Evolutionary conservation across 768 basidiomycete species (phyloP), one percentile per base, ranked within the genome.

Genomic region (Leccinum rimulosum): DNA sequence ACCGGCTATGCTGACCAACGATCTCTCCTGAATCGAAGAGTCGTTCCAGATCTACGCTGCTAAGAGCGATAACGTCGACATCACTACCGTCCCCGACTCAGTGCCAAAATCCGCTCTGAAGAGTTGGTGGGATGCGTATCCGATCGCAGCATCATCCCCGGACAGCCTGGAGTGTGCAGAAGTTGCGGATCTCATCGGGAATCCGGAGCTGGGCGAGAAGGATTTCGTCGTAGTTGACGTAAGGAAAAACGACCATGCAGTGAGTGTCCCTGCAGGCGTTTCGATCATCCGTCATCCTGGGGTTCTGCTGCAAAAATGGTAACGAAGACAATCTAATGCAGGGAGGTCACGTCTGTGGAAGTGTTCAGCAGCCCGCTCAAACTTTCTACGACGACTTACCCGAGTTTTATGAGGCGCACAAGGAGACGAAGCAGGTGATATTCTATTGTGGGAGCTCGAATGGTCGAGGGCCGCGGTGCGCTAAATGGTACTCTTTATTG

Each of bases 81-180:
- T 50, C 19, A 17, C n/a, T 28, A 15, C 43, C 25, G 14, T 43
- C 10, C 14, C 51, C 3, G 35, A 54, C 19, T 36, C 63, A 0
- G 54, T 40, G 6, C 58, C 61, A 6, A 31, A 17, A 27, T 57
- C 51, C 2, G 62, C 74, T 5, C 74, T 84, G 33, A 66, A 71
- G 15, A 72, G 72, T 3, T 84, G 80, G 81, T 83, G 81, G 82
- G 79, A 84, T 55, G 83, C 82, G 0, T 84, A 80, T 63, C 84
- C 84, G 0, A 48, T 62, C 6, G 72, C 59, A 3, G 36, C 66
- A 43, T 75, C 80, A 1, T 64, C 73, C 2, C 73, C 74, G 6
- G 22, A 31, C 31, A 15, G 12, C 3, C 51, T 81, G 31, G 67
- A 74, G 2, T 71, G 71, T 8, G 75, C 74, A 14, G 75, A 79